Evolutionary conservation across 164 flowering plant species (phyloP), one percentile per base, ranked within the genome.

Genomic region (Warburgia ugandensis): DNA sequence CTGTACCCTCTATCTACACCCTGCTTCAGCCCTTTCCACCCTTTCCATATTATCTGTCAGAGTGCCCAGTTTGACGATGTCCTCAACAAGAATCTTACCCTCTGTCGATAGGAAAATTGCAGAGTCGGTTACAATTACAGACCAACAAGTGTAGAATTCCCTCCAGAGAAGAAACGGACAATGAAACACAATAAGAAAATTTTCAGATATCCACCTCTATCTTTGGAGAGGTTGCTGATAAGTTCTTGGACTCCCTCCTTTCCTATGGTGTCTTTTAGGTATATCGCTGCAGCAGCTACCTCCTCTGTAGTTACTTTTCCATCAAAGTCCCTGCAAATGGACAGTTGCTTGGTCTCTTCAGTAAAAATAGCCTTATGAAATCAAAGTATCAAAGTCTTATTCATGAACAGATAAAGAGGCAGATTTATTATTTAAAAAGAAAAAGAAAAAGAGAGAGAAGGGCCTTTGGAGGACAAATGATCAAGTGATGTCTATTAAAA

Each of bases 271-370:
- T 81, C 75, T 65, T 80, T 84, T 58, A 81, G 73, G 60, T 81
- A 83, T 56, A 66, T 59, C 32, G 95, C 89, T 42, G 95, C 95
- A 67, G 77, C 67, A 10, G 86, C 86, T 20, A 83, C 89, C 73
- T 86, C 95, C 50, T 83, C 95, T 13, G 88, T 83, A 31, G 84
- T 79, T 21, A 86, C 95, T 68, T 86, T 83, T 13, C 95, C 95
- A 64, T 86, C 95, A 65, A 63, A 63, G 68, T 86, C 89, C 69
- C 95, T 86, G 75, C 55, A 66, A 55, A 21, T 20, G 48, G 14
- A 41, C 21, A 12, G 13, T 26, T 13, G 27, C 29, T 10, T 20
- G 40, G 43, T 52, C 35, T 20, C 10, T 27, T 3, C 9, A 12
- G n/a, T 12, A 52, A 8, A 52, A 33, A n/a, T 11, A 11, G 12